Evolutionary conservation across 148 eudicot species (phyloP), one percentile per base, ranked within the genome.

Genomic region (Rhododendron molle): DNA sequence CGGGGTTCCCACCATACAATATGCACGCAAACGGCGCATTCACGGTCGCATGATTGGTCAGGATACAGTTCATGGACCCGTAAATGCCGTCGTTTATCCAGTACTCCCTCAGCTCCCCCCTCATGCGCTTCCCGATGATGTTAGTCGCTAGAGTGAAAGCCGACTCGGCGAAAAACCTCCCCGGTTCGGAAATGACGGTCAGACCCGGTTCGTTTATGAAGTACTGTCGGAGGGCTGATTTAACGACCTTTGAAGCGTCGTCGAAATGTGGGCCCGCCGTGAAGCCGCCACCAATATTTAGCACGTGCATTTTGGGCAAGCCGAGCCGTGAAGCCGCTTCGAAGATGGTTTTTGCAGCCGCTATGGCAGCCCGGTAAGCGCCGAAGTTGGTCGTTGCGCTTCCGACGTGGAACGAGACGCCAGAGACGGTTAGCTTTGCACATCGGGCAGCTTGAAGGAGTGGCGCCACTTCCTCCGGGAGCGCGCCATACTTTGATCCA

Each of bases 251-350:
- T 13, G 89, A 83, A 2, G 87, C 71, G 18, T 14, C 43, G 15
- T 52, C 56, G 58, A 88, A 81, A 30, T 13, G 56, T 6, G 32
- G 49, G 0, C 52, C 83, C 20, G 62, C 40, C 0, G 83, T 85
- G 52, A 88, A 88, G 1, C 89, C 89, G 11, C 89, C 89, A 36
- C 89, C 89, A 18, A 88, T 79, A 38, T 88, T 81, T 54, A 88
- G 87, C 7, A 85, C 58, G 9, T 15, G 85, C 87, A 88, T 77
- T 78, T 12, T 44, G 5, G 88, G 89, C 84, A 88, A 3, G 69
- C 88, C 86, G 14, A 88, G 85, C 28, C 1, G 38, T 0, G 73
- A n/a, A 38, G 89, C 89, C 14, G 3, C 62, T 3, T 88, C 88
- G 67, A 88, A 88, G 10, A 83, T 86, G 0, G 26, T 34, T 50